A percentile compares a stretch with the other conserved stretches of the same genome.
phyloP scores from a whole-genome alignment of 352 stramenopile genomes.

The Phytophthora hybrid region DNA sequence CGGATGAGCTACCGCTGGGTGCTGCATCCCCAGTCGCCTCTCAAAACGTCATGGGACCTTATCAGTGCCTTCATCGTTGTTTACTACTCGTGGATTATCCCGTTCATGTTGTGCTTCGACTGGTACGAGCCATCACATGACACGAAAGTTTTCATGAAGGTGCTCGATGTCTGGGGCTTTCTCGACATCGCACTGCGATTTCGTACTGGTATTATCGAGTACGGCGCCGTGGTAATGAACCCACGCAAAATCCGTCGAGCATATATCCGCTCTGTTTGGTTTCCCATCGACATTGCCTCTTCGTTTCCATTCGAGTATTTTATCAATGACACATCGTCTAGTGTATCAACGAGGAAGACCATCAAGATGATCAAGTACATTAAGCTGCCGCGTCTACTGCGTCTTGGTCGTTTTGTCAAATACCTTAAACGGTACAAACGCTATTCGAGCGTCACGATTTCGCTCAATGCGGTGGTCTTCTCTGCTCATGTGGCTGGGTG shows the following conservation, averaged over 20 bases:
- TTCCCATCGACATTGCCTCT: constrained; percentile 65
- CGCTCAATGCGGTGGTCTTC: constrained; percentile 63
- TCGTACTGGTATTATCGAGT: constrained; percentile 68
- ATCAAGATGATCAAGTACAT: constrained; percentile 84
- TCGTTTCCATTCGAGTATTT: constrained; percentile 72
- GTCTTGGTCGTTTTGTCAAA: constrained; percentile 66
- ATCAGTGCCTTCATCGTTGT: constrained; percentile 62
- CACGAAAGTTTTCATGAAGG: constrained; percentile 51
- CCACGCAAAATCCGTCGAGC: constrained; percentile 50
- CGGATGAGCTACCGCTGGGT: constrained; percentile 57
- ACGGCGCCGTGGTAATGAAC: constrained; percentile 66
- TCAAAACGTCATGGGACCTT: constrained; percentile 68
- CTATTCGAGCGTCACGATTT: constrained; percentile 65
- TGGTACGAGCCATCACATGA: constrained; percentile 49
- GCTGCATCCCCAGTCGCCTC: constrained; percentile 56
- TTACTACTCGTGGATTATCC: constrained; percentile 80
- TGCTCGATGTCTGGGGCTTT: constrained; percentile 60
- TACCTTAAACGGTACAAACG: constrained; percentile 68
- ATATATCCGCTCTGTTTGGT: constrained; percentile 69
- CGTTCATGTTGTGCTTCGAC: constrained; percentile 77
- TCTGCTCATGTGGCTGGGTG: constrained; percentile 60
- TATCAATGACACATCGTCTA: constrained; percentile 39
- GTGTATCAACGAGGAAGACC: constrained; percentile 65
- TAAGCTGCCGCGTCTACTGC: constrained; percentile 65
- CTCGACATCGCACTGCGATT: constrained; percentile 65